phyloP scores from a whole-genome alignment of 371 early-diverging fungal genomes.

The Basidiobolus meristosporus region DNA sequence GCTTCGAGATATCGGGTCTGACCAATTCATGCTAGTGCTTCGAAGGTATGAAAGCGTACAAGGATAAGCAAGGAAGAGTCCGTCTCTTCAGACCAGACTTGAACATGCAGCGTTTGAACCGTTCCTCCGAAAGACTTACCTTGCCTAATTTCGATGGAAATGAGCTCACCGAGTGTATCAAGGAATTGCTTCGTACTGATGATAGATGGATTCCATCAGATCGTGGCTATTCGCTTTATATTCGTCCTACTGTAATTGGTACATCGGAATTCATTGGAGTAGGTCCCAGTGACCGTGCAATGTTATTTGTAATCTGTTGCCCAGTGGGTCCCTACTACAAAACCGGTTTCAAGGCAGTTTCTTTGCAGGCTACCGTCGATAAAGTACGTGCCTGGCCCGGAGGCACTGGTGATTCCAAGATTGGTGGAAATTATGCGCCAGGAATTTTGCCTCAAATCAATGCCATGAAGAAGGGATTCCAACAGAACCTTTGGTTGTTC shows the following conservation, averaged over 20 bases:
- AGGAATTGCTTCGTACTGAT: constrained; percentile 67
- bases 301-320: constrained; percentile 76
- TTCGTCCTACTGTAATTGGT: constrained; percentile 90
- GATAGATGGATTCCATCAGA: constrained; percentile 76
- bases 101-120: constrained; percentile 74
- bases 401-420: constrained; percentile 84
- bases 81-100: constrained; percentile 78
- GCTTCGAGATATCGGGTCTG: no score
- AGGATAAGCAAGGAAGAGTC: constrained; percentile 60
- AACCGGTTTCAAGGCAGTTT: constrained; percentile 79
- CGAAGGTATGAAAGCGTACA: constrained; percentile 86
- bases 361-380: constrained; percentile 61
- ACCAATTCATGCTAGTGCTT: no score
- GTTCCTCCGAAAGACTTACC: constrained; percentile 52
- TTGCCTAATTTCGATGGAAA: constrained; percentile 74
- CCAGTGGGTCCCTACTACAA: constrained; percentile 95
- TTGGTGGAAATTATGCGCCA: constrained; percentile 68
- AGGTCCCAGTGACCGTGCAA: constrained; percentile 46
- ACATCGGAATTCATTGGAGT: constrained; percentile 70
- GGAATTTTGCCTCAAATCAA: constrained; percentile 72
- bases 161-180: constrained; percentile 66
- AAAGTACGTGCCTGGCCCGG: constrained; percentile 93
- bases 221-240: constrained; percentile 83
- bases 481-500: constrained; percentile 91
- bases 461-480: constrained; percentile 67